phyloP scores from a whole-genome alignment of 805 yeast genomes.

The Pichia scutulata region DNA sequence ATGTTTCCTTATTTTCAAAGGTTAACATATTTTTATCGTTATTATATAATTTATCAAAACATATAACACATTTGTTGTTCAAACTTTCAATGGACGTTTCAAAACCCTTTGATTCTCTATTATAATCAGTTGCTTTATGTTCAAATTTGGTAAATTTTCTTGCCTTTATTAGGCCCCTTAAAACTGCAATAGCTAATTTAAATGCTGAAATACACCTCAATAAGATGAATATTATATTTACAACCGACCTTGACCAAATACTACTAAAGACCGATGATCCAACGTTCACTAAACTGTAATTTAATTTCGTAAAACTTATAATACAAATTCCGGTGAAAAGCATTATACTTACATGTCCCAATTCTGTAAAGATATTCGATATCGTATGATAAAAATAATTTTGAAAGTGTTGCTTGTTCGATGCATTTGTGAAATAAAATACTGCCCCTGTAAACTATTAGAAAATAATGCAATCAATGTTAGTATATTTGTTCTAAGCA shows the following conservation, averaged over 20 bases:
- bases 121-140: neutral
- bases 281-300: neutral
- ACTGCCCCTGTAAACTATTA: constrained; percentile 13
- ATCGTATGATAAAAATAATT: constrained; percentile 9
- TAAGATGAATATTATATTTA: constrained; percentile 12
- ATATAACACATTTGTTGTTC: constrained; percentile 15
- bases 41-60: constrained; percentile 10
- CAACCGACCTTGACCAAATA: constrained; percentile 11
- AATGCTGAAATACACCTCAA: constrained; percentile 13
- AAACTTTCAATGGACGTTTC: constrained; percentile 1
- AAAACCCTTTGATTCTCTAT: neutral
- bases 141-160: constrained; percentile 13
- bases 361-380: constrained; percentile 5
- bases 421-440: constrained; percentile 11
- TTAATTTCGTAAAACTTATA: constrained; percentile 7
- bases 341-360: constrained; percentile 6
- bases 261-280: constrained; percentile 3
- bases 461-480: neutral
- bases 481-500: neutral
- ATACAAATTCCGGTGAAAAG: constrained; percentile 7
- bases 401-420: constrained; percentile 10
- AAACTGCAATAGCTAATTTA: constrained; percentile 10
- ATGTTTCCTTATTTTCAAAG: neutral
- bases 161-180: constrained; percentile 12
- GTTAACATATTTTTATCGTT: neutral